phyloP scores from a whole-genome alignment of 2,329 filamentous ascomycete species.

The Chalara sp. region DNA sequence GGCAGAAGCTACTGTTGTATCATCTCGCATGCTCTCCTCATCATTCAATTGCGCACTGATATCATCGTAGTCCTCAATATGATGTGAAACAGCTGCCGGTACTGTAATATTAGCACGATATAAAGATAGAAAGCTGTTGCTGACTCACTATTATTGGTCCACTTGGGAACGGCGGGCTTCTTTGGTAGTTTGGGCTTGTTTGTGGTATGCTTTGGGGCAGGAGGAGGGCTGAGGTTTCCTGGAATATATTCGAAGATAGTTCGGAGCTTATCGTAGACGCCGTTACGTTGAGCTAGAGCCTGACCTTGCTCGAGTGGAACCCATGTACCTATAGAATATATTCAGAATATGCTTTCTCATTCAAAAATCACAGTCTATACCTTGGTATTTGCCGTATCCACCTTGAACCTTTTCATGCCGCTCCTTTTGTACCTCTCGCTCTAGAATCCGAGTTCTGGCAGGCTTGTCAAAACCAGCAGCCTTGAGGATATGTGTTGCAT shows the following conservation, averaged over 20 bases:
- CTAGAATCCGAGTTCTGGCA: slow-evolving; percentile 85
- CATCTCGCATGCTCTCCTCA: slow-evolving; percentile 71
- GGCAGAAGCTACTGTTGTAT: slow-evolving; percentile 74
- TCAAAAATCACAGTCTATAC: slow-evolving; percentile 23
- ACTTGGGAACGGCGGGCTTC: slow-evolving; percentile 58
- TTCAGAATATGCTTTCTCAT: slow-evolving; percentile 11
- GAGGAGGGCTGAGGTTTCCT: slow-evolving; percentile 82
- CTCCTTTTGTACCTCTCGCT: slow-evolving; percentile 94
- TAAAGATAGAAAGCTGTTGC: slow-evolving; percentile 8
- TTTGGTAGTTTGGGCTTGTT: slow-evolving; percentile 78
- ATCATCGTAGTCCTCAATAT: slow-evolving; percentile 57
- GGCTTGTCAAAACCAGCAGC: slow-evolving; percentile 97
- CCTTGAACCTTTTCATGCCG: slow-evolving; percentile 97
- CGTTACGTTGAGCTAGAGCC: slow-evolving; percentile 78
- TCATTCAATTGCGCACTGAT: slow-evolving; percentile 58
- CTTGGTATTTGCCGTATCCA: slow-evolving; percentile 98
- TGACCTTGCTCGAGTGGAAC: slow-evolving; percentile 81
- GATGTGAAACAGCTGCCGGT: slow-evolving; percentile 32
- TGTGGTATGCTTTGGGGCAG: slow-evolving; percentile 86
- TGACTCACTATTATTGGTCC: slow-evolving; percentile 35
- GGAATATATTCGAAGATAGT: slow-evolving; percentile 87
- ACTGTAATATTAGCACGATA: slow-evolving; percentile 23
- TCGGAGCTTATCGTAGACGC: slow-evolving; percentile 72
- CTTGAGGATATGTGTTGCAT: slow-evolving; percentile 98
- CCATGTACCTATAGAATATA: slow-evolving; percentile 67